Evolutionary conservation across 768 basidiomycete genomes (phyloP).

Genomic region (Phylloporus sp.): DNA sequence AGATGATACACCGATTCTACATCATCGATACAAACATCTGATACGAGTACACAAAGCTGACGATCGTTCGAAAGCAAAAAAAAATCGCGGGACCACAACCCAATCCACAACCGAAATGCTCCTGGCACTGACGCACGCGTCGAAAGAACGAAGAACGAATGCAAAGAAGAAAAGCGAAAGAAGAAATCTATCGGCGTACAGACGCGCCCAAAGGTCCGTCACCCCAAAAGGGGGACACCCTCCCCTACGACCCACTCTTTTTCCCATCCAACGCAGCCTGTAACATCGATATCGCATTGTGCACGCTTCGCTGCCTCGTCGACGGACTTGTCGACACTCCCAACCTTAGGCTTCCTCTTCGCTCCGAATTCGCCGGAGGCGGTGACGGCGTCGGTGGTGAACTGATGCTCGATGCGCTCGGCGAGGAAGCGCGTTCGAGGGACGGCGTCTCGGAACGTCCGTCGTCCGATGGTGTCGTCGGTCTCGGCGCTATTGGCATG

Average conservation of each 20-base stretch:
- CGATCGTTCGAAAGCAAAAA: too few relatives aligned
- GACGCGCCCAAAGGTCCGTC: too few relatives aligned
- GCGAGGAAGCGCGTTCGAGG: slow-evolving; percentile 24
- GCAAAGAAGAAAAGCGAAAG: too few relatives aligned
- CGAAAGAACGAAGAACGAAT: too few relatives aligned
- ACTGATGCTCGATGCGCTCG: slow-evolving; percentile 22
- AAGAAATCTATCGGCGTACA: too few relatives aligned
- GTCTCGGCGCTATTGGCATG: background rate
- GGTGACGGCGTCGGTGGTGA: slow-evolving; percentile 24
- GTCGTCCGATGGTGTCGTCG: slow-evolving; percentile 34
- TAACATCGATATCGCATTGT: slow-evolving; percentile 24
- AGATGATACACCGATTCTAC: too few relatives aligned
- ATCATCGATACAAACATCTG: too few relatives aligned
- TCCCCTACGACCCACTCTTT: slow-evolving; percentile 15
- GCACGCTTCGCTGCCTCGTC: slow-evolving; percentile 21
- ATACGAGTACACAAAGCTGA: too few relatives aligned
- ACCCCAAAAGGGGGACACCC: too few relatives aligned
- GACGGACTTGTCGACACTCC: slow-evolving; percentile 19
- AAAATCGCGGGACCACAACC: too few relatives aligned
- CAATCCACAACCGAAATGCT: too few relatives aligned
- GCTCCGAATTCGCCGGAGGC: slow-evolving; percentile 16
- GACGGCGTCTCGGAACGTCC: slow-evolving; percentile 22
- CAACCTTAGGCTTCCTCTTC: slow-evolving; percentile 14
- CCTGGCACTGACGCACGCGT: too few relatives aligned
- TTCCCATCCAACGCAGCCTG: slow-evolving; percentile 27